Evolutionary conservation across 2,329 filamentous ascomycete species (phyloP), one percentile per base, ranked within the genome.

Genomic region (Pseudogymnoascus sp.): DNA sequence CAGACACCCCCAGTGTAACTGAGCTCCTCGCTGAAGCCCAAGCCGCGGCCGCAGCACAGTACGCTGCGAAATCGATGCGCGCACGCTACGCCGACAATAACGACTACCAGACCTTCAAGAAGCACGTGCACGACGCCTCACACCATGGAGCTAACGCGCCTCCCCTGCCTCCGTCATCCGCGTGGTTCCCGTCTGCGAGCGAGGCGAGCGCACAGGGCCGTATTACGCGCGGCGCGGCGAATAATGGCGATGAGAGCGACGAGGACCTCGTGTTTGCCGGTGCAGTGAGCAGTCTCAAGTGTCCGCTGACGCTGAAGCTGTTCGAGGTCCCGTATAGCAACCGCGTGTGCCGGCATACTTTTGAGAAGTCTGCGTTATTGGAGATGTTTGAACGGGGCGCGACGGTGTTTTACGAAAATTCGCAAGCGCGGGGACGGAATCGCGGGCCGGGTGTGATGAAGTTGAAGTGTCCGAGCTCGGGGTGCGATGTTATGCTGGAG

Each of bases 291-390:
- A 88, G 84, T 72, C 82, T 87, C 33, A 86, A 84, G 68, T 92
- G 89, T 69, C 88, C 88, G 0, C 73, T 92, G 18, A 88, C 88
- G 0, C 77, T 91, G 67, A 77, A 78, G 61, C 77, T 82, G 50
- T 86, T 91, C 77, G 76, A 78, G 44, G 81, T 90, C 61, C 89
- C 89, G 0, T 85, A 84, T 69, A 89, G 83, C 63, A 89, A 84
- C 68, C 76, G 72, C 12, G 82, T 83, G 67, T 92, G 89, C 77
- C 85, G 83, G 63, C 89, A 92, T 72, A 86, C 82, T 0, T 92
- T 90, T 71, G 87, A 92, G 70, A 87, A 84, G 72, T 70, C 72
- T 1, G 83, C 84, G 0, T 86, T 92, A 40, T 63, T 83, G 23
- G 80, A 84, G 47, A 86, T 70, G 61, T 56, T 68, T 53, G 31